Percentiles rank a stretch among this genome's conserved stretches.
These are phyloP conservation scores for Ilex aquifolium DNA, from an alignment of 257 asterid species.

Conservation along the genomic window DNA sequence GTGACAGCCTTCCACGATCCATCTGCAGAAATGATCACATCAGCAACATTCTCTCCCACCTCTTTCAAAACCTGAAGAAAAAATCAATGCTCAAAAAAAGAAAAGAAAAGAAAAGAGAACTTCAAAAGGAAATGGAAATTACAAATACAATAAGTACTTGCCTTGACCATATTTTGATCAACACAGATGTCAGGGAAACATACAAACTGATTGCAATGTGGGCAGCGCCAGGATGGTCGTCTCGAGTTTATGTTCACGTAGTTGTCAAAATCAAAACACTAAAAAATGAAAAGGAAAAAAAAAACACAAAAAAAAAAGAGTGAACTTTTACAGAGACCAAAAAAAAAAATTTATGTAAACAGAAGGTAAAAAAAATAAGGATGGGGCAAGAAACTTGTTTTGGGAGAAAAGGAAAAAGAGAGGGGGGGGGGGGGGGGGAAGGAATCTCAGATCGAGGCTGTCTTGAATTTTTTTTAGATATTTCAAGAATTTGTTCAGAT, in stretches of 20 bases:
- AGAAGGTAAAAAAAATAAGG: background rate
- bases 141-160: constrained; percentile 32
- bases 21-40: constrained; percentile 57
- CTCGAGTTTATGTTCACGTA: constrained; percentile 73
- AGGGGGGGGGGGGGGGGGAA: background rate
- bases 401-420: too few species aligned
- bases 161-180: constrained; percentile 78
- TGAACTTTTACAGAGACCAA: background rate
- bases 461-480: too few species aligned
- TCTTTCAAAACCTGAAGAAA: constrained; percentile 64
- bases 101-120: constrained; percentile 6
- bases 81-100: constrained; percentile 1
- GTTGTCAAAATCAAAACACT: constrained; percentile 91
- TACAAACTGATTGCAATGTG: constrained; percentile 72
- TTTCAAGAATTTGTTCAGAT: too few species aligned
- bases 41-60: constrained; percentile 48
- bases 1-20: constrained; percentile 68
- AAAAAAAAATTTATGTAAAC: background rate
- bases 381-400: too few species aligned
- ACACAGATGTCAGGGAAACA: constrained; percentile 83
- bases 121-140: constrained; percentile 1
- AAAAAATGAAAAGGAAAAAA: constrained; percentile 2
- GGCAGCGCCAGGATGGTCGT: constrained; percentile 95
- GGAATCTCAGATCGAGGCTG: background rate
- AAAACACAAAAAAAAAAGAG: constrained; percentile 4